Percentiles rank a stretch among this genome's conserved stretches.
These are phyloP conservation scores for Saussurea involucrata DNA, from an alignment of 129 eudicot genomes.

Conservation along the genomic window DNA sequence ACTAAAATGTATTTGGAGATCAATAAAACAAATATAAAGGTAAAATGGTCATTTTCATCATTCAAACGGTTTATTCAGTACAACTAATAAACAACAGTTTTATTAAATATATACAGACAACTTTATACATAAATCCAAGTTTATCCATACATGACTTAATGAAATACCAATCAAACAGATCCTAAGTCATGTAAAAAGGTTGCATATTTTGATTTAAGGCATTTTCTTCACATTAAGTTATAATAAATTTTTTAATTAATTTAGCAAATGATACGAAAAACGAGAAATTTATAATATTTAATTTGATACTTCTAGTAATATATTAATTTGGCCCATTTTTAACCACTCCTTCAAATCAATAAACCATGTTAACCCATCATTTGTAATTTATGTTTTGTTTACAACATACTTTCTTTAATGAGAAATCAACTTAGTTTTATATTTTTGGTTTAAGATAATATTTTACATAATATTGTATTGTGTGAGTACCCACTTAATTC, in stretches of 20 bases:
- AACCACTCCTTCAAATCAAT: not conserved
- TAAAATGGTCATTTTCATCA: no score
- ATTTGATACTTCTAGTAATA: not conserved
- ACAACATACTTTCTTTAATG: not conserved
- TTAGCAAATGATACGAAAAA: not conserved
- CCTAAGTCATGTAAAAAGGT: not conserved
- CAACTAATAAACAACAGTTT: no score
- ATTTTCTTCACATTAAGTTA: not conserved
- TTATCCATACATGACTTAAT: no score
- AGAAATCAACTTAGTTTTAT: no score
- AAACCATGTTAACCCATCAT: not conserved
- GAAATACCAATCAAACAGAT: no score
- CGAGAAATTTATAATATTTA: no score
- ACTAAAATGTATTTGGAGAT: no score
- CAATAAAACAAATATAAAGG: no score
- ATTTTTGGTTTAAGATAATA: no score
- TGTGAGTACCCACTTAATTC: not conserved
- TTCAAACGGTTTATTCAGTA: no score
- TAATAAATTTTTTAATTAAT: not conserved
- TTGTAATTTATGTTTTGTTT: not conserved
- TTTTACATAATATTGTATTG: not conserved
- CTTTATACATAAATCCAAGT: no score
- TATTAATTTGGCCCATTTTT: not conserved
- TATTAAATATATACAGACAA: no score
- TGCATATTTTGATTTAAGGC: not conserved